Base-by-base conservation (phyloP, 495 filamentous ascomycete genomes). In the Penicillium canariense region DNA sequence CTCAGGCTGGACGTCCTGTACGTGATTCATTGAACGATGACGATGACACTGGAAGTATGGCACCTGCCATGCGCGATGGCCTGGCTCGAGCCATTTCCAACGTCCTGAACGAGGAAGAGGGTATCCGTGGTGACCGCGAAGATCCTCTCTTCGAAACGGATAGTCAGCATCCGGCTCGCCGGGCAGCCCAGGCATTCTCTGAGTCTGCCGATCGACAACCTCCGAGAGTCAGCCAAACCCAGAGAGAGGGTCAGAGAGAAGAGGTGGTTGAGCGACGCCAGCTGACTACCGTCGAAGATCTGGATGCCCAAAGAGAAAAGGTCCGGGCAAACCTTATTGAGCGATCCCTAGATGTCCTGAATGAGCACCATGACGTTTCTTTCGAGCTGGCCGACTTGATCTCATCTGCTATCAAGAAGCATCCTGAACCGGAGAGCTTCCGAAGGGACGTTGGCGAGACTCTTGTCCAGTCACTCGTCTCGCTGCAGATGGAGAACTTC, bases 351-450 rank as follows among this genome's bases (percentile, higher is more conserved):
- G 91, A 97, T 68, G 84, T 97, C 45, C 81, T 97, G 34, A 88
- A 90, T 62, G 84, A 86, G 49, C 91, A 97, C 55, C 84, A 88
- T 22, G 87, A 90, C 59, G 86, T 93, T 4, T 96, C 95, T 3
- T 96, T 96, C 60, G 91, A 97, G 61, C 77, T 99, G 50, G 81
- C 90, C 2, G 92, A 96, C 52, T 76, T 99, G 14, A 91, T 99
- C 50, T 79, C 79, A 40, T 85, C 87, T 17, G 86, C 88, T 5
- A 82, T 92, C 11, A 79, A 83, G 48, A 93, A 88, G 62, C 79
- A 84, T 9, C 68, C 75, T 26, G 84, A 87, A 50, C 83, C 85
- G 3, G 80, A 84, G 10, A 73, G 55, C 38, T 80, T 85, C 67
- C 81, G 87, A 26, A 80, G 81, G 45, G 89, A 93, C 48, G 88